phyloP scores from a whole-genome alignment of 75 land plant species.

The Pinus taeda region DNA sequence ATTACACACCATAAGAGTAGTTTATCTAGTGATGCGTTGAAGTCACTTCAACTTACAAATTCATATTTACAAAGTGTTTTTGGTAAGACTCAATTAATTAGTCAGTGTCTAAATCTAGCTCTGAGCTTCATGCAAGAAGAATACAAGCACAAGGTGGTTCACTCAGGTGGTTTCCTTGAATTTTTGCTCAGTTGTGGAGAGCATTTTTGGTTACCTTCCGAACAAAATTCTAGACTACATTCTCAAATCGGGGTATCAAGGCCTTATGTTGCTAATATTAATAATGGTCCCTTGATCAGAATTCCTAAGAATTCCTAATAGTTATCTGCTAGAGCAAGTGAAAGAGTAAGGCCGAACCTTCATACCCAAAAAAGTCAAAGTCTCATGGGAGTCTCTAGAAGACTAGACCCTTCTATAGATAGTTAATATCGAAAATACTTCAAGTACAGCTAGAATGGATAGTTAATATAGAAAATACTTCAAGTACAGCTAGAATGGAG shows the following conservation, averaged over 20 bases:
- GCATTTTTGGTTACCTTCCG: constrained; percentile 1
- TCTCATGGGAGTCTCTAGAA: neutral
- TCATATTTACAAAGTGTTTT: neutral
- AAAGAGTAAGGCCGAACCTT: neutral
- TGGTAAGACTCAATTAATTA: neutral
- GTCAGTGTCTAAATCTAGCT: neutral
- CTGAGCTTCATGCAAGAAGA: neutral
- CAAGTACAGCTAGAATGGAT: neutral
- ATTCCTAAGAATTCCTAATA: neutral
- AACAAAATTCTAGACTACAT: neutral
- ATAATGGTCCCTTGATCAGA: neutral
- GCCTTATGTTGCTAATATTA: neutral
- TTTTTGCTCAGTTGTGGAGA: constrained; percentile 2
- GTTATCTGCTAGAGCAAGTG: neutral
- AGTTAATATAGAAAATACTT: neutral
- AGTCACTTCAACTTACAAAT: neutral
- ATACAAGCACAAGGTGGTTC: neutral
- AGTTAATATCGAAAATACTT: neutral
- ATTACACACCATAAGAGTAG: neutral
- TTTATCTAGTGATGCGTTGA: neutral
- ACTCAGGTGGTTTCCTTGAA: neutral
- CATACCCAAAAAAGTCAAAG: neutral
- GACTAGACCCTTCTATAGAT: neutral
- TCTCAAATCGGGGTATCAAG: neutral
- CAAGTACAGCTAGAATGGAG: neutral